A percentile compares a stretch with the other conserved stretches of the same genome.
Conservation (phyloP, 176 grass and related monocot species). For the Tuctoria greenei region DNA sequence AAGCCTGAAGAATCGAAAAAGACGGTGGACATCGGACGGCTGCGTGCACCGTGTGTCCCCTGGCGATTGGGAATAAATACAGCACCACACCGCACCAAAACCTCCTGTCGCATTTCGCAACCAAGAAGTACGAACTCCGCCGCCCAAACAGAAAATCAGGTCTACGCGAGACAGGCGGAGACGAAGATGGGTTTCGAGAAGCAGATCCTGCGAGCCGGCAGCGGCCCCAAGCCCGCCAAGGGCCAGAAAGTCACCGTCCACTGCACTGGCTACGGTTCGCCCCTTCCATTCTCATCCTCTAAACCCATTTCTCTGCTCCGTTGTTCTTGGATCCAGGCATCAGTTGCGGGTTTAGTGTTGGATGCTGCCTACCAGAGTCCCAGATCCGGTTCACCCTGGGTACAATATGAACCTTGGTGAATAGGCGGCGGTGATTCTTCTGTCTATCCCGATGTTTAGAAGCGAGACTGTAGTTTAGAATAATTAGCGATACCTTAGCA, state of each 20-base stretch:
- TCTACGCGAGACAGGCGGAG: not conserved
- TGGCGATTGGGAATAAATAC: not conserved
- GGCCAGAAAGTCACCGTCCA: conserved; percentile 95
- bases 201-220: conserved; percentile 64
- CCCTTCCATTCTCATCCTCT: not conserved
- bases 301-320: not conserved
- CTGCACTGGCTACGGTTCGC: conserved; percentile 91
- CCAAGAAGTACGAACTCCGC: conserved; percentile 1
- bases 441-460: not conserved
- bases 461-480: not conserved
- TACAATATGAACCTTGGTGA: not conserved
- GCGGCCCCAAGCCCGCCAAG: conserved; percentile 71
- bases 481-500: no score
- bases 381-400: conserved; percentile 15
- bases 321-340: conserved; percentile 18
- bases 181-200: conserved; percentile 74
- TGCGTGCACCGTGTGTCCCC: not conserved
- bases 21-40: not conserved
- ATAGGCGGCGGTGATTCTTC: not conserved
- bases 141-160: not conserved
- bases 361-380: conserved; percentile 30
- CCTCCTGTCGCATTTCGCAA: not conserved
- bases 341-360: not conserved
- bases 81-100: not conserved
- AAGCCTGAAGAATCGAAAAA: not conserved